phyloP scores from a whole-genome alignment of 148 eudicot species.

The Salicornia ramosissima region DNA sequence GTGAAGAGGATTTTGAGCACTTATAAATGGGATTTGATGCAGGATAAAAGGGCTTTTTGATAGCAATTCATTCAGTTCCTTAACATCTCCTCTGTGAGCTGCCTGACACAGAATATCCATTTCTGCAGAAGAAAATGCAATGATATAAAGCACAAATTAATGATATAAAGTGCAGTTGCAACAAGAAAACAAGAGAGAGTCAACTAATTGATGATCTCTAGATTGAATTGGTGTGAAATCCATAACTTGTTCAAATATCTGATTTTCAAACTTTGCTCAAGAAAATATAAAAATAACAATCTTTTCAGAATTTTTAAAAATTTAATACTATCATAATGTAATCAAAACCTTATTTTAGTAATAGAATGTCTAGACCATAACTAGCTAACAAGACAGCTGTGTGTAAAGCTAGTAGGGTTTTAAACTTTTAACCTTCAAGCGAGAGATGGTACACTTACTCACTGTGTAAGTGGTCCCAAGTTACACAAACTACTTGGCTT shows the following conservation, averaged over 20 bases:
- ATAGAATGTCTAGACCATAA: neutral
- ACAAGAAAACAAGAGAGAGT: neutral
- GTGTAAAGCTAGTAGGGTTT: neutral
- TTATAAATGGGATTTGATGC: slow-evolving; percentile 14
- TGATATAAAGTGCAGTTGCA: neutral
- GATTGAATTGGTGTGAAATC: neutral
- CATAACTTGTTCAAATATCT: neutral
- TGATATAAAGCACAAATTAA: neutral
- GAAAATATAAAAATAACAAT: neutral
- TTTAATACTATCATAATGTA: neutral
- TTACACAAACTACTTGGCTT: too few relatives aligned
- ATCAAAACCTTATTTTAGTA: neutral
- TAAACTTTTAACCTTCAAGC: neutral
- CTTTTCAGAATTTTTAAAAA: neutral
- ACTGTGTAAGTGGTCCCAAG: too few relatives aligned
- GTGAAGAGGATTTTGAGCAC: slow-evolving; percentile 35
- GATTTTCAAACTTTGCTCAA: neutral
- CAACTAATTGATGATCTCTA: neutral
- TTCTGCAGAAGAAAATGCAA: neutral
- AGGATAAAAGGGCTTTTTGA: slow-evolving; percentile 32
- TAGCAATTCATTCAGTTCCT: slow-evolving; percentile 24
- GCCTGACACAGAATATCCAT: slow-evolving; percentile 30
- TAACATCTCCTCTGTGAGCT: slow-evolving; percentile 32
- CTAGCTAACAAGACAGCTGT: neutral
- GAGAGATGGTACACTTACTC: too few relatives aligned